These are phyloP conservation scores for Calonectria pteridis DNA, from an alignment of 2,329 filamentous ascomycete genomes.

Conservation along the genomic window DNA sequence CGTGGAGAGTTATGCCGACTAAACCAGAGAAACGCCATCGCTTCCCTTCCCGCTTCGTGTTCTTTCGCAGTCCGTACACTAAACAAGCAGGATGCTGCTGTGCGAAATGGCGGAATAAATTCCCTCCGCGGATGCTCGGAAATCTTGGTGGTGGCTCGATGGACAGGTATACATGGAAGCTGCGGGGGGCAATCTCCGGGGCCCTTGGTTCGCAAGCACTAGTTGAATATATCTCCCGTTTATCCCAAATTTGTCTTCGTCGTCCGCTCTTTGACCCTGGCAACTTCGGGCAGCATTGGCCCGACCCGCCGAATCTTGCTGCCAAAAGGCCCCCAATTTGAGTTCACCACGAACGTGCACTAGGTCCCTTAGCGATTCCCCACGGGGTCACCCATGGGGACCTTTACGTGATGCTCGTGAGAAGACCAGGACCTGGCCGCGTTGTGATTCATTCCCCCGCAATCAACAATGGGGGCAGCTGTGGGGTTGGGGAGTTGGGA, in stretches of 20 bases:
- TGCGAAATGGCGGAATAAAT: neutral
- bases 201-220: neutral
- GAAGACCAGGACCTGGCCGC: neutral
- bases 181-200: conserved; percentile 28
- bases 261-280: conserved; percentile 5
- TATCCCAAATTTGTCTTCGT: neutral
- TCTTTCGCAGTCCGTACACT: neutral
- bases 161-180: conserved; percentile 37
- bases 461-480: conserved; percentile 36
- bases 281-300: conserved; percentile 21
- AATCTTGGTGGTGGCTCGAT: neutral
- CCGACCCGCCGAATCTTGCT: conserved; percentile 36
- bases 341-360: conserved; percentile 32
- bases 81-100: neutral
- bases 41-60: neutral
- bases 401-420: conserved; percentile 15
- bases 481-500: conserved; percentile 30
- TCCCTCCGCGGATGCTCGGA: conserved; percentile 1
- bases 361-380: conserved; percentile 38
- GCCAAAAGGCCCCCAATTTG: conserved; percentile 29
- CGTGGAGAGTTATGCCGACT: neutral
- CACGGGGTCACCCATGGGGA: conserved; percentile 38
- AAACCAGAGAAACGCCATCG: neutral
- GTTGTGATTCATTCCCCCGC: conserved; percentile 33
- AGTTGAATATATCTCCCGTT: neutral